Conservation (phyloP, 2,329 filamentous ascomycete species). For the Acrocalymma vagum region DNA sequence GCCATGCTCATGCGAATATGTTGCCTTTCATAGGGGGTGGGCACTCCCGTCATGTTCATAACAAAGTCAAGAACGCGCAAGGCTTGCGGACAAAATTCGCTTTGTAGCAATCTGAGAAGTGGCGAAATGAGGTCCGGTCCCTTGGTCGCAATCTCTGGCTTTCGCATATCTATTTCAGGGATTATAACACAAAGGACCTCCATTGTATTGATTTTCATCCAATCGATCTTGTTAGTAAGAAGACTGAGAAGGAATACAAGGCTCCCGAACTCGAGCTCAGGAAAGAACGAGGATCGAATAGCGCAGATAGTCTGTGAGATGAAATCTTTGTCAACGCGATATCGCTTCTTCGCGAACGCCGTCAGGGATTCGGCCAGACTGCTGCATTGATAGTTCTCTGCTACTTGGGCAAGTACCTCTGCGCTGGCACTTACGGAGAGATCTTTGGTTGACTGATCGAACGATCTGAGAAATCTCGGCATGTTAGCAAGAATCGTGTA, state of each 20-base stretch:
- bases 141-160: slow-evolving; percentile 86
- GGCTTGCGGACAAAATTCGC: slow-evolving; percentile 91
- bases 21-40: slow-evolving; percentile 84
- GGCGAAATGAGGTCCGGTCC: slow-evolving; percentile 96
- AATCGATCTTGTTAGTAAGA: slow-evolving; percentile 85
- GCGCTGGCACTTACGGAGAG: slow-evolving; percentile 64
- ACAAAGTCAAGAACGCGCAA: slow-evolving; percentile 92
- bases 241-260: slow-evolving; percentile 91
- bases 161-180: slow-evolving; percentile 91
- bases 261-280: slow-evolving; percentile 81
- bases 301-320: slow-evolving; percentile 76
- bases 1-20: slow-evolving; percentile 99
- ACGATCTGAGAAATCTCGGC: slow-evolving; percentile 80
- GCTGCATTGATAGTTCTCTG: slow-evolving; percentile 74
- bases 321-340: slow-evolving; percentile 77
- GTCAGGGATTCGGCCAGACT: slow-evolving; percentile 74
- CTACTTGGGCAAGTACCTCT: slow-evolving; percentile 73
- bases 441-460: slow-evolving; percentile 71
- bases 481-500: slow-evolving; percentile 93
- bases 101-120: slow-evolving; percentile 85
- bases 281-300: slow-evolving; percentile 80
- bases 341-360: slow-evolving; percentile 73
- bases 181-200: slow-evolving; percentile 85
- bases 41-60: slow-evolving; percentile 87
- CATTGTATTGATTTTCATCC: slow-evolving; percentile 95